Conservation (phyloP, 1,139 yeast genomes). For the Sugiyamaella paludigena region DNA sequence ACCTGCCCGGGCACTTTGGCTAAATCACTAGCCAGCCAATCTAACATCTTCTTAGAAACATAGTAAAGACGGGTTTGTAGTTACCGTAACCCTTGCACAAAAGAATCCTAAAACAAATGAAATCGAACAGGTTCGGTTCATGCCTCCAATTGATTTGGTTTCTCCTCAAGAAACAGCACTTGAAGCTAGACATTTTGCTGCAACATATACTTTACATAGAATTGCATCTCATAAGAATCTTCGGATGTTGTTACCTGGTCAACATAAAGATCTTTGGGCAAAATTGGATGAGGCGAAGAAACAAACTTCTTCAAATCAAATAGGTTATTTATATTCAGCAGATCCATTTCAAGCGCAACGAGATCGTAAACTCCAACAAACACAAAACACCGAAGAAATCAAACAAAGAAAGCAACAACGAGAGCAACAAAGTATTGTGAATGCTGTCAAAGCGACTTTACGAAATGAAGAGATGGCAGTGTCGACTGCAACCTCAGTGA, state of each 20-base stretch:
- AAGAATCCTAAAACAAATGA: constrained; percentile 81
- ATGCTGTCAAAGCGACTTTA: constrained; percentile 19
- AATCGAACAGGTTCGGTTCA: constrained; percentile 54
- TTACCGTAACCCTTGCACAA: constrained; percentile 62
- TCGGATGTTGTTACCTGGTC: constrained; percentile 82
- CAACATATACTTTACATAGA: constrained; percentile 81
- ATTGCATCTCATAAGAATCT: constrained; percentile 77
- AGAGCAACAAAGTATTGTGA: constrained; percentile 16
- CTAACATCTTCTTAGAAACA: constrained; percentile 35
- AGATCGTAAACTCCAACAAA: constrained; percentile 41
- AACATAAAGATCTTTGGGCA: constrained; percentile 77
- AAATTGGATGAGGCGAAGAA: constrained; percentile 56
- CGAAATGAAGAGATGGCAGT: constrained; percentile 5
- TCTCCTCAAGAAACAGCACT: constrained; percentile 73
- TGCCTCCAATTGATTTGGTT: constrained; percentile 55
- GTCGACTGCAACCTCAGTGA: neutral
- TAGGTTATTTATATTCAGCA: constrained; percentile 46
- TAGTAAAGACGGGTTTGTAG: constrained; percentile 55
- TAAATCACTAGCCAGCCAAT: too few relatives aligned
- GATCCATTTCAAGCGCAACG: constrained; percentile 70
- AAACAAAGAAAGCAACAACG: constrained; percentile 17
- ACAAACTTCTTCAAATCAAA: constrained; percentile 17
- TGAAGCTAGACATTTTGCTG: constrained; percentile 88
- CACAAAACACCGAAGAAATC: constrained; percentile 23
- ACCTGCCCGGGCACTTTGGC: neutral